phyloP scores from a whole-genome alignment of 805 yeast genomes.

The Lipomyces mesembrius region DNA sequence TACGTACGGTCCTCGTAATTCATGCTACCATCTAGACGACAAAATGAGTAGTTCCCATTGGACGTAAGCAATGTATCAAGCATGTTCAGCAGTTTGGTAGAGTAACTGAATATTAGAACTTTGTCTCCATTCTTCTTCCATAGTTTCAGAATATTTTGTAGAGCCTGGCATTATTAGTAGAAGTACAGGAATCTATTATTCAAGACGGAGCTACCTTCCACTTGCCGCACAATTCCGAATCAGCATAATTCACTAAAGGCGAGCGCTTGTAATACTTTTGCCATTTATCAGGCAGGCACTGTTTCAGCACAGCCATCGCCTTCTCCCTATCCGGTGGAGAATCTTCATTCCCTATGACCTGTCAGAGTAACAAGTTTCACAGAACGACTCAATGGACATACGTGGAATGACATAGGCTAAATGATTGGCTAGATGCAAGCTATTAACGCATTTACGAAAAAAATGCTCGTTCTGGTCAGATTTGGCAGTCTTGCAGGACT shows the following conservation, averaged over 20 bases:
- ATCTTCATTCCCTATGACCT: constrained; percentile 20
- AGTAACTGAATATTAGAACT: constrained; percentile 32
- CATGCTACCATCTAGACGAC: constrained; percentile 28
- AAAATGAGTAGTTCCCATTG: constrained; percentile 18
- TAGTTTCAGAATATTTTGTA: constrained; percentile 14
- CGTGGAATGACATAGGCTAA: constrained; percentile 30
- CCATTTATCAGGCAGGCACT: constrained; percentile 26
- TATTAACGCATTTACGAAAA: constrained; percentile 17
- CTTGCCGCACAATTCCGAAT: constrained; percentile 34
- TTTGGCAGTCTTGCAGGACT: background rate
- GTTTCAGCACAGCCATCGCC: constrained; percentile 15
- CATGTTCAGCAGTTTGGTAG: constrained; percentile 27
- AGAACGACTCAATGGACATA: background rate
- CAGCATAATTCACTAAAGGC: constrained; percentile 29
- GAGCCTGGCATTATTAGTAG: constrained; percentile 7
- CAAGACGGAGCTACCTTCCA: constrained; percentile 18
- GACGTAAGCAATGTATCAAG: constrained; percentile 20
- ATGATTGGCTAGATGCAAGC: constrained; percentile 29
- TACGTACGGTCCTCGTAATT: constrained; percentile 20
- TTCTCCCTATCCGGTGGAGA: background rate
- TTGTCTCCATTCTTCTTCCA: constrained; percentile 27
- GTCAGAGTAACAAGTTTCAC: background rate
- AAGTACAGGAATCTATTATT: background rate
- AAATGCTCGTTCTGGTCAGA: constrained; percentile 15
- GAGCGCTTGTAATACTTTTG: constrained; percentile 7